Evolutionary conservation across 2,329 filamentous ascomycete species (phyloP), one percentile per base, ranked within the genome.

Genomic region (Westerdykella aurantiaca): DNA sequence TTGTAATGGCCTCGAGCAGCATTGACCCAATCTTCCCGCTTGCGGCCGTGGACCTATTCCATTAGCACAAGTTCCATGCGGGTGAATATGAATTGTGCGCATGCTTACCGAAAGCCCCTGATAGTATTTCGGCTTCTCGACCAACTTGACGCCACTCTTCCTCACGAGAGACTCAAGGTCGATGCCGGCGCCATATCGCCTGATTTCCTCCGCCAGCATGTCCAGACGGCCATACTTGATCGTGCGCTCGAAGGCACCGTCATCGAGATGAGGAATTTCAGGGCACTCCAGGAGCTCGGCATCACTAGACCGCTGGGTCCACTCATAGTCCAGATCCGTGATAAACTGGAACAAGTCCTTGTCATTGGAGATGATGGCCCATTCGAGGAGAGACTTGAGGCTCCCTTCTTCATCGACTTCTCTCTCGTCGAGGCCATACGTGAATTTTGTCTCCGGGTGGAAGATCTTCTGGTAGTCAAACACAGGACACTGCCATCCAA

Each of bases 21-120:
- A 17, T 74, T 76, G 1, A 85, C 85, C 88, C 87, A 94, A 53
- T 90, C 86, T 29, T 72, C 71, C 39, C 80, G 73, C 65, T 90
- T 90, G 63, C 80, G 81, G 2, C 87, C 86, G 50, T 85, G 82
- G 1, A 94, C 56, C 41, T 60, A 51, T 10, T 50, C 37, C 18
- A 37, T 33, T 14, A 35, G 33, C 11, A 35, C 7, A 14, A 18
- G 33, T 33, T 13, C 31, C 4, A 14, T 10, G 16, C 5, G 5
- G 5, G n/a, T 12, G 37, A 11, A 31, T 41, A 34, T 23, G 16
- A 6, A 5, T 12, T 31, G 6, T 6, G 9, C 38, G 11, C 31
- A 16, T 25, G 44, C 47, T 43, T 45, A 49, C 83, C 1, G 80
- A 83, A 23, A 91, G 66, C 0, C 88, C 88, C 63, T 86, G 84